Evolutionary conservation across 73 alveolate genomes (phyloP).

Genomic region (Blepharisma japonicum): DNA sequence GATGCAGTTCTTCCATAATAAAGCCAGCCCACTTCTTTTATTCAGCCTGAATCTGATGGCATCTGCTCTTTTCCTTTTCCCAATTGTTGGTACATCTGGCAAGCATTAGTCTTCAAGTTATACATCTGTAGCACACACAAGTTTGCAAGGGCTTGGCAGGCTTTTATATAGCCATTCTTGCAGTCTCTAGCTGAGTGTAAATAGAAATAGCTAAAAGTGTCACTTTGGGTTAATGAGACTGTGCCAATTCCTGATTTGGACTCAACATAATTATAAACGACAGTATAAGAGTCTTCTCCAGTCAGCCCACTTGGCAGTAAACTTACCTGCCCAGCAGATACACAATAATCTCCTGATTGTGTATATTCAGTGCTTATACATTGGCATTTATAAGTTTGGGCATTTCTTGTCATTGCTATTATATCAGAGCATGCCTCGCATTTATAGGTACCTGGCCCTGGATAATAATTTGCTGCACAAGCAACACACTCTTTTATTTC

Average conservation of each 20-base stretch:
- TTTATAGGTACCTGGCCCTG: background rate
- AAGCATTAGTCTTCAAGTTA: constrained; percentile 40
- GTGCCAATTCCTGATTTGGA: constrained; percentile 18
- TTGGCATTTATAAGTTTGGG: constrained; percentile 1
- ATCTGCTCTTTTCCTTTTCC: too few species aligned
- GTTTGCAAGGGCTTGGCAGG: constrained; percentile 73
- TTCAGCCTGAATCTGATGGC: constrained; percentile 42
- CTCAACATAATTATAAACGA: constrained; percentile 5
- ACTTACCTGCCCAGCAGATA: background rate
- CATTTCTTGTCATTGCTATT: background rate
- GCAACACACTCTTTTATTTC: constrained; percentile 4
- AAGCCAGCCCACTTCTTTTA: constrained; percentile 50
- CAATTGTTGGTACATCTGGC: constrained; percentile 31
- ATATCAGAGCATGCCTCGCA: constrained; percentile 11
- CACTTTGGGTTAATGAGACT: constrained; percentile 33
- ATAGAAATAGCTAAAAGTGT: constrained; percentile 49
- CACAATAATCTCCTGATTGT: constrained; percentile 1
- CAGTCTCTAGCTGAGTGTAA: constrained; percentile 65
- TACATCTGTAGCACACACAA: constrained; percentile 64
- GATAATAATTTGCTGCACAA: background rate
- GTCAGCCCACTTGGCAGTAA: background rate
- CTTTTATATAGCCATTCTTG: constrained; percentile 37
- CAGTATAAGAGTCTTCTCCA: background rate
- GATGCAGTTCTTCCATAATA: constrained; percentile 42
- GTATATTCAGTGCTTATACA: background rate